phyloP scores from a whole-genome alignment of 1,284 basidiomycete species.

The Ceratobasidium sp. region DNA sequence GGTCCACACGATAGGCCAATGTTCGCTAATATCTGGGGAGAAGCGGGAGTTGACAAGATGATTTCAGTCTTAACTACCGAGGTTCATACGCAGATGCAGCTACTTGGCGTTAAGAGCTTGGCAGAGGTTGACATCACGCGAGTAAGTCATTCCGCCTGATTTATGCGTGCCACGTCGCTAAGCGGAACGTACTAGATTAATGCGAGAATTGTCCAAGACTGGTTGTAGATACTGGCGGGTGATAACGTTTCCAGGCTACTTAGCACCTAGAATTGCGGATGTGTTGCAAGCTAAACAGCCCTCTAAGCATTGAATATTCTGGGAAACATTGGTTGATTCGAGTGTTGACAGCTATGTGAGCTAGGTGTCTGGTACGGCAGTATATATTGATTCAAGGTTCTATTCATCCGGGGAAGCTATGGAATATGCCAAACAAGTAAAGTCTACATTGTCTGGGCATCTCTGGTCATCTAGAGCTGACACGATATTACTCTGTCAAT shows the following conservation, averaged over 20 bases:
- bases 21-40: slow-evolving; percentile 52
- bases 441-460: too few relatives aligned
- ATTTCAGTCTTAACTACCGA: slow-evolving; percentile 49
- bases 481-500: too few relatives aligned
- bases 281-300: not conserved
- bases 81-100: slow-evolving; percentile 48
- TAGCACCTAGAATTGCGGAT: not conserved
- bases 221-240: not conserved
- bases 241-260: too few relatives aligned
- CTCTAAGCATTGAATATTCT: too few relatives aligned
- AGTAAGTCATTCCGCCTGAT: slow-evolving; percentile 43
- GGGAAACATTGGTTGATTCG: too few relatives aligned
- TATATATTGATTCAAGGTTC: too few relatives aligned
- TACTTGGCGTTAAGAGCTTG: slow-evolving; percentile 49
- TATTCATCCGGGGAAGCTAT: too few relatives aligned
- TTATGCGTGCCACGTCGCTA: not conserved
- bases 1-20: slow-evolving; percentile 35
- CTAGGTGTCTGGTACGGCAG: too few relatives aligned
- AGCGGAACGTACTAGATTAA: not conserved
- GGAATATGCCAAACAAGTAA: too few relatives aligned
- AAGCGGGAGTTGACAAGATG: slow-evolving; percentile 50
- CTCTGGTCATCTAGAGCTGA: too few relatives aligned
- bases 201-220: not conserved
- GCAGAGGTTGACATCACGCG: slow-evolving; percentile 48
- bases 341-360: too few relatives aligned